phyloP scores from a whole-genome alignment of 805 yeast genomes.

The Yamadazyma sp. region DNA sequence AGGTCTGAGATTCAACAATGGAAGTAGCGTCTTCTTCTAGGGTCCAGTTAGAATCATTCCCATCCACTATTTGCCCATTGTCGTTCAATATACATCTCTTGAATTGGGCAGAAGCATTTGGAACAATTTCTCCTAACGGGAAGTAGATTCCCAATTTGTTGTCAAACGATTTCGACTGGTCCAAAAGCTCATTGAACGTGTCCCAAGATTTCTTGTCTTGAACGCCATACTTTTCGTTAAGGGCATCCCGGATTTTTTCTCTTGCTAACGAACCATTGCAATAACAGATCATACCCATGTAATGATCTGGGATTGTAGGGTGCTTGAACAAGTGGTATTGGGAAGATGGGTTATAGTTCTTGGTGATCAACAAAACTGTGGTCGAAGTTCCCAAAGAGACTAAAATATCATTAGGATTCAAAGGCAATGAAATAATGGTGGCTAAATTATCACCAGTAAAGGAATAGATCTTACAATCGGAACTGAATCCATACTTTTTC shows the following conservation, averaged over 20 bases:
- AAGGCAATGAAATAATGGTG: slow-evolving; percentile 79
- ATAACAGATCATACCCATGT: slow-evolving; percentile 95
- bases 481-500: slow-evolving; percentile 59
- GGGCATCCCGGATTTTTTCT: slow-evolving; percentile 65
- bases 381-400: slow-evolving; percentile 91
- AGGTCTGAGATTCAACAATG: slow-evolving; percentile 83
- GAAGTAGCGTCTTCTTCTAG: slow-evolving; percentile 65
- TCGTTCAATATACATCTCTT: slow-evolving; percentile 48
- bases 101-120: slow-evolving; percentile 68
- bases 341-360: slow-evolving; percentile 72
- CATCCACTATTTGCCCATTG: slow-evolving; percentile 24
- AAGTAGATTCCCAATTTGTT: slow-evolving; percentile 73
- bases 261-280: slow-evolving; percentile 89
- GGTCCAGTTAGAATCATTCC: slow-evolving; percentile 37
- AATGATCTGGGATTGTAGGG: slow-evolving; percentile 72
- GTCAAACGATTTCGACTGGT: slow-evolving; percentile 34
- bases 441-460: slow-evolving; percentile 93
- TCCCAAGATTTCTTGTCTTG: slow-evolving; percentile 51
- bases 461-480: slow-evolving; percentile 61
- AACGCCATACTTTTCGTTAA: slow-evolving; percentile 47
- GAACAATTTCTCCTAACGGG: slow-evolving; percentile 89
- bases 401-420: slow-evolving; percentile 71
- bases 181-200: slow-evolving; percentile 56
- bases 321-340: slow-evolving; percentile 85
- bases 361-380: slow-evolving; percentile 79